phyloP scores from a whole-genome alignment of 192 early-diverging fungal genomes.

The Spizellomyces sp. region DNA sequence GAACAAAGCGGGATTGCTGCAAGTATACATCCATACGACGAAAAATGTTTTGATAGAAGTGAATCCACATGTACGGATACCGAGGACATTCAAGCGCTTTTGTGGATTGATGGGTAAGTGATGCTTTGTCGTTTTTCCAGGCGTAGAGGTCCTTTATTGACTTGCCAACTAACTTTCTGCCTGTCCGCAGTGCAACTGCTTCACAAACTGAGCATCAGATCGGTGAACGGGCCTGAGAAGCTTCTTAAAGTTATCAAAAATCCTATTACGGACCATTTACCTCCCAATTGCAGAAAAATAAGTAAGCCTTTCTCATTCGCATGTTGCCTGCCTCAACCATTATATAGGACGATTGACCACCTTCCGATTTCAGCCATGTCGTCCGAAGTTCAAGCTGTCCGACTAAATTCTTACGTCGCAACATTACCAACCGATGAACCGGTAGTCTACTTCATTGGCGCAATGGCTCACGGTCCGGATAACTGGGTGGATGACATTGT shows the following conservation, averaged over 20 bases:
- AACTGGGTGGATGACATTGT: constrained; percentile 94
- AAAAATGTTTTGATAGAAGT: constrained; percentile 97
- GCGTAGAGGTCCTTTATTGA: not conserved
- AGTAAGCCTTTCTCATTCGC: constrained; percentile 49
- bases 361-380: constrained; percentile 66
- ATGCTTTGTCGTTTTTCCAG: not conserved
- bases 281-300: constrained; percentile 83
- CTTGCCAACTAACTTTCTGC: not conserved
- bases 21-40: constrained; percentile 95
- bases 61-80: constrained; percentile 96
- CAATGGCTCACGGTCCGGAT: constrained; percentile 95
- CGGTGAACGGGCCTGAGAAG: constrained; percentile 89
- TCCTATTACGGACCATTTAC: constrained; percentile 95
- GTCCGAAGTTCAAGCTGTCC: constrained; percentile 83
- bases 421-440: constrained; percentile 78
- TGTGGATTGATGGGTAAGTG: constrained; percentile 90
- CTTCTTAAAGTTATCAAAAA: constrained; percentile 97
- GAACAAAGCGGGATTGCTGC: constrained; percentile 97
- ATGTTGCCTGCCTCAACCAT: not conserved
- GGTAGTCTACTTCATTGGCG: constrained; percentile 91
- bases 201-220: constrained; percentile 94
- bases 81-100: constrained; percentile 99
- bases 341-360: not conserved
- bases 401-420: constrained; percentile 77
- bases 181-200: constrained; percentile 82